Conservation (phyloP, 2,329 filamentous ascomycete species). For the Fusarium annulatum region DNA sequence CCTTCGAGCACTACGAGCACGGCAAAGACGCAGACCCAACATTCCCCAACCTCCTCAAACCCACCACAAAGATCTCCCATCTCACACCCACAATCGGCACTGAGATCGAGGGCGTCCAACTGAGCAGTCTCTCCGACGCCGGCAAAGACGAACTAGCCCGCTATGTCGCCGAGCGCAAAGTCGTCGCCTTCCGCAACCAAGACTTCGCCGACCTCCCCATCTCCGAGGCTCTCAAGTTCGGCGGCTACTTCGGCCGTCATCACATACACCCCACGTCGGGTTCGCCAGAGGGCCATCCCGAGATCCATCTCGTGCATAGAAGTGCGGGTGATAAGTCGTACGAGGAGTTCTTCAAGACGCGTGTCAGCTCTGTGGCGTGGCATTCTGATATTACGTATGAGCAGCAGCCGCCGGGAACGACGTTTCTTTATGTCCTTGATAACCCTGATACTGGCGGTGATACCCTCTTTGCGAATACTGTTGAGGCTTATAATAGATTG, state of each 20-base stretch:
- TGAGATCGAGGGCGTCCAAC: constrained; percentile 76
- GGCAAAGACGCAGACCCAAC: constrained; percentile 78
- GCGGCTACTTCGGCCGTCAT: constrained; percentile 81
- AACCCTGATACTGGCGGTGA: constrained; percentile 83
- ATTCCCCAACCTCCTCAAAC: constrained; percentile 74
- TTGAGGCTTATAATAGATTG: constrained; percentile 82
- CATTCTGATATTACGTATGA: constrained; percentile 92
- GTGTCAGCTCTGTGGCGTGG: constrained; percentile 87
- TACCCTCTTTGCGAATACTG: constrained; percentile 84
- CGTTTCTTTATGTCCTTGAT: constrained; percentile 90
- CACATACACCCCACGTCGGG: constrained; percentile 86
- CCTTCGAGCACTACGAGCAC: constrained; percentile 79
- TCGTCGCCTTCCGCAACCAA: constrained; percentile 81
- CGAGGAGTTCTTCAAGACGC: constrained; percentile 70
- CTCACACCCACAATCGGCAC: constrained; percentile 80
- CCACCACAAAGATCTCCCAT: constrained; percentile 63
- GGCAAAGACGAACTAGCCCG: constrained; percentile 83
- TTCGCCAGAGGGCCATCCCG: constrained; percentile 76
- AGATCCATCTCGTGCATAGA: constrained; percentile 83
- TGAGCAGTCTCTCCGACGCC: constrained; percentile 73
- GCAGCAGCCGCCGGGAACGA: constrained; percentile 87
- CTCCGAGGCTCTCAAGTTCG: constrained; percentile 74
- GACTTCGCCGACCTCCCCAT: constrained; percentile 79
- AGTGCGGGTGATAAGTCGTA: constrained; percentile 63
- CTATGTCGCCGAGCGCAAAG: constrained; percentile 80